Conservation (phyloP, 345 rosid genomes). For the Cardiospermum halicacabum region DNA sequence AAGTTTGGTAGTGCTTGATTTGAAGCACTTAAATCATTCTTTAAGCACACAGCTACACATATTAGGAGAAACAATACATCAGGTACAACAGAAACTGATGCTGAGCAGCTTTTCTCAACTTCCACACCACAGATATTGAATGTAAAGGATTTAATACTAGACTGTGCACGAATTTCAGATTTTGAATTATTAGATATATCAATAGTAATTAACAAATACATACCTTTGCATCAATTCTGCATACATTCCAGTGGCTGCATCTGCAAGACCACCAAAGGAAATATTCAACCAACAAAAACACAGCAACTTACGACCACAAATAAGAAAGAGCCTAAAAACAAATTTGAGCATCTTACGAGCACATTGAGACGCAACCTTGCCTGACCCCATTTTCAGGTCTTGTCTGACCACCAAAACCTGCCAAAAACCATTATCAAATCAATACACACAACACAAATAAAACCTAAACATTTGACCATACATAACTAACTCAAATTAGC, state of each 20-base stretch:
- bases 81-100: background rate
- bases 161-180: background rate
- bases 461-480: background rate
- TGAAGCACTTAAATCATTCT: background rate
- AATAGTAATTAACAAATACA: background rate
- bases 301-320: background rate
- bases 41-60: background rate
- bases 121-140: background rate
- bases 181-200: background rate
- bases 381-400: slow-evolving; percentile 86
- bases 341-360: slow-evolving; percentile 57
- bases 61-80: background rate
- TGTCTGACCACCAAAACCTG: slow-evolving; percentile 92
- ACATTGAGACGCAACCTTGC: slow-evolving; percentile 84
- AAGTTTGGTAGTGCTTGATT: background rate
- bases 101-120: background rate
- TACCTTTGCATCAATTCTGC: slow-evolving; percentile 79
- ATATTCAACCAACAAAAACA: slow-evolving; percentile 3
- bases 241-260: slow-evolving; percentile 91
- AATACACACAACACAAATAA: slow-evolving; percentile 1
- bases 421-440: slow-evolving; percentile 21
- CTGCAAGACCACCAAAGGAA: slow-evolving; percentile 33
- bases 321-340: background rate
- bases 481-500: background rate
- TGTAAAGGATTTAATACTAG: background rate